These are phyloP conservation scores for Colletotrichum sp. DNA, from an alignment of 2,329 filamentous ascomycete genomes.

Conservation along the genomic window DNA sequence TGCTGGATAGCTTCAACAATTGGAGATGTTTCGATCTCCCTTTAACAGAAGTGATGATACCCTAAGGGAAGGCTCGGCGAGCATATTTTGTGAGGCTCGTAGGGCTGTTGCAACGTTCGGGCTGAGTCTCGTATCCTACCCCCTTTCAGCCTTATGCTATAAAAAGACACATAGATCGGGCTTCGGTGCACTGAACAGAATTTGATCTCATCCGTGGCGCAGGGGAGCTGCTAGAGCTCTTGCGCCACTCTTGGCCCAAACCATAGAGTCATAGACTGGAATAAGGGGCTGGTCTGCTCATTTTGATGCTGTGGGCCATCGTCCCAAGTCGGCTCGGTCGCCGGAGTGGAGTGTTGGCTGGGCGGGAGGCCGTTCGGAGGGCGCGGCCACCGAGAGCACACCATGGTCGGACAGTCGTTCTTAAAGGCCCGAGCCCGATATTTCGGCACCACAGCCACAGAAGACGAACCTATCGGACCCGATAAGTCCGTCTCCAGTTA, in stretches of 20 bases:
- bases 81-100: background rate
- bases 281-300: background rate
- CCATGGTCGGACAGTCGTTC: background rate
- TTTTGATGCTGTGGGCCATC: background rate
- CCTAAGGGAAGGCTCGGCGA: background rate
- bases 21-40: background rate
- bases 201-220: background rate
- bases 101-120: background rate
- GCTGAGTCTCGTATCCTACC: background rate
- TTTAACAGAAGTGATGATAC: background rate
- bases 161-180: background rate
- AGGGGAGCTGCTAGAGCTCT: background rate
- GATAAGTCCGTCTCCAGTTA: background rate
- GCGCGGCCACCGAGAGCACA: constrained; percentile 1
- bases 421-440: background rate
- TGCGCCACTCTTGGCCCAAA: constrained; percentile 11
- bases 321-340: background rate
- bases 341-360: background rate
- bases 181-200: background rate
- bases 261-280: background rate
- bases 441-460: background rate
- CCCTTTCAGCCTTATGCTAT: background rate
- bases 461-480: background rate
- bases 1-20: background rate
- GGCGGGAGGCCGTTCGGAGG: background rate